Conservation (phyloP, 345 rosid species). For the Arabidopsis thaliana region DNA sequence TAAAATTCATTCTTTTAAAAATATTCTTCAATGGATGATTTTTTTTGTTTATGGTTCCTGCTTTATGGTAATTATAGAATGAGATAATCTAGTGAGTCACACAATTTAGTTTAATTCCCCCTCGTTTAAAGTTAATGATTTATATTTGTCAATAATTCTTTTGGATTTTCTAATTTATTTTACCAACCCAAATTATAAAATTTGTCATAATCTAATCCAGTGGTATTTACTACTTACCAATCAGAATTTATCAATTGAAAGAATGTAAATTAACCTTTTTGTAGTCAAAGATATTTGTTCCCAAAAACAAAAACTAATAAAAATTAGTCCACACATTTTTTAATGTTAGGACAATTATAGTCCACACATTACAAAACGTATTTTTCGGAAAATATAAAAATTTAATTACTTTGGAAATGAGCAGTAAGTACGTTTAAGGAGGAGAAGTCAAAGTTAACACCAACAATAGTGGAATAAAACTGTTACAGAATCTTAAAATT, state of each 20-base stretch:
- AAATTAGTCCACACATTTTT: not conserved
- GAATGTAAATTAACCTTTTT: not conserved
- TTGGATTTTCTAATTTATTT: not conserved
- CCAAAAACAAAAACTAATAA: not conserved
- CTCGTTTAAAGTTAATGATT: not conserved
- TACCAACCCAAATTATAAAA: not conserved
- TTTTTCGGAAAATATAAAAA: not conserved
- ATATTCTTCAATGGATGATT: no score
- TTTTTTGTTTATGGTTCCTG: not conserved
- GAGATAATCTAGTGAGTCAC: not conserved
- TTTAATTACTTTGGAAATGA: not conserved
- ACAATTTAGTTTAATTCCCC: no score
- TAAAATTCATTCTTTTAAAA: not conserved
- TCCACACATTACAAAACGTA: slow-evolving; percentile 1
- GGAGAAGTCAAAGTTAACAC: slow-evolving; percentile 32
- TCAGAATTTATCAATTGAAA: not conserved
- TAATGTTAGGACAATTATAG: not conserved
- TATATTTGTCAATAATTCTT: no score
- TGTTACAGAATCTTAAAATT: slow-evolving; percentile 16
- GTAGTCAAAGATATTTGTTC: not conserved
- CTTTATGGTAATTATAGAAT: not conserved
- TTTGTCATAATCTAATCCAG: not conserved
- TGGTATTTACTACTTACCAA: not conserved
- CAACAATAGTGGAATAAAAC: slow-evolving; percentile 2
- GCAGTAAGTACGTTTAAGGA: not conserved